phyloP scores from a whole-genome alignment of 352 stramenopile genomes.

The Globisporangium camurandrum region DNA sequence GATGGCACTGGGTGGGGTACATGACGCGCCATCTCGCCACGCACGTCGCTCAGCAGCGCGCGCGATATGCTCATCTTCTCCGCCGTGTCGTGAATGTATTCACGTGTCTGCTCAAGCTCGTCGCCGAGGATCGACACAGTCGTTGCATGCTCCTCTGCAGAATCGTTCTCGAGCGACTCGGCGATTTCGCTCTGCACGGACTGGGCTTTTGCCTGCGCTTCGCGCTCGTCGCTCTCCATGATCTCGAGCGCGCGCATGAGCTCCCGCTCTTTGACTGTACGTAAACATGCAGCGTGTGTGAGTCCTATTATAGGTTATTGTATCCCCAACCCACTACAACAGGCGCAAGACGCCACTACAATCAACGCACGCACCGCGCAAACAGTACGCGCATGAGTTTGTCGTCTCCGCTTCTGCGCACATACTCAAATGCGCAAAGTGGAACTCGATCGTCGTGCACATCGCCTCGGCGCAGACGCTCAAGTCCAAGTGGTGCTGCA shows the following conservation, averaged over 20 bases:
- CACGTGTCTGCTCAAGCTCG: constrained; percentile 47
- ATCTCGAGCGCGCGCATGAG: constrained; percentile 33
- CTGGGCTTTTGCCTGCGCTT: constrained; percentile 40
- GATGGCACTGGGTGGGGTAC: constrained; percentile 9
- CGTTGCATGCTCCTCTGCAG: constrained; percentile 27
- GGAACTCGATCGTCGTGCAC: constrained; percentile 47
- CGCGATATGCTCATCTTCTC: constrained; percentile 28
- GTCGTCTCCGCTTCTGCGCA: constrained; percentile 27
- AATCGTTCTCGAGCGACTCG: constrained; percentile 29
- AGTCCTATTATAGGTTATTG: not conserved
- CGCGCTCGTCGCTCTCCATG: constrained; percentile 39
- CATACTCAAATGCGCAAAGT: constrained; percentile 48
- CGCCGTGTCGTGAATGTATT: constrained; percentile 37
- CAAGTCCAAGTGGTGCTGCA: constrained; percentile 56
- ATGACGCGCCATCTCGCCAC: constrained; percentile 25
- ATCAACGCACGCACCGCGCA: constrained; percentile 16
- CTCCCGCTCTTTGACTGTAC: constrained; percentile 42
- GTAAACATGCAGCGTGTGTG: too few relatives aligned
- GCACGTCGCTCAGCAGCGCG: constrained; percentile 25
- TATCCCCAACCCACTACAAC: not conserved
- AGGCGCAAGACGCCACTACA: not conserved
- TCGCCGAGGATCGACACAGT: constrained; percentile 45
- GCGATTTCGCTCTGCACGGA: constrained; percentile 33
- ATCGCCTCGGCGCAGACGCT: constrained; percentile 42
- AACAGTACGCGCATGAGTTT: constrained; percentile 45